Base-by-base conservation (phyloP, 345 rosid genomes). In the Eucalyptus globulus region DNA sequence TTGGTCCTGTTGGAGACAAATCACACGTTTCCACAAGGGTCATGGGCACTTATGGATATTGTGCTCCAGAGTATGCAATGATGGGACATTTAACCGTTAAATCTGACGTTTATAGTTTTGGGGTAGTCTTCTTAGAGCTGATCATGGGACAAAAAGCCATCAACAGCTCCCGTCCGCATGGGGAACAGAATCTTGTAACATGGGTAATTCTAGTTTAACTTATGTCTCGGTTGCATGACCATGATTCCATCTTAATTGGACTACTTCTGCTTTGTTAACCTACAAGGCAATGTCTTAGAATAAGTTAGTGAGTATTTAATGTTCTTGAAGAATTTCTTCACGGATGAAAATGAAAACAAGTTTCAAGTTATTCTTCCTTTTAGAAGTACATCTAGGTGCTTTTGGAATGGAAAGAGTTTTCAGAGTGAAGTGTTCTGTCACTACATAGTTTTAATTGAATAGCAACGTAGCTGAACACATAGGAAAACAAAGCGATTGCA, bases 21-120 rank as follows among this genome's bases (percentile, higher is more conserved):
- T 96, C 99, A n/a, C 99, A 96, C 89, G 99, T 97, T 91, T 95
- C 99, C 88, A 95, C 98, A 87, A 93, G 99, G 91, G 99, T 97
- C 86, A 96, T 95, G 98, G 98, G 98, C 26, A 96, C 99, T 40
- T 95, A 97, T 88, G 98, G 99, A 51, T 97, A 97, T 87, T 97
- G 99, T 92, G 99, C 99, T 89, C 98, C 97, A 4, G 99, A 97
- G 89, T 95, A 96, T 65, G 97, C 98, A 89, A 96, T 95, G 98
- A 97, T 96, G 2, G 99, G 99, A 76, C 99, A 97, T 67, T 92
- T 97, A 89, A 97, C 99, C 0, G 95, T 97, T 40, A 97, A 97
- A 90, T 97, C 99, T 60, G 98, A 97, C 40, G 98, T 97, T 8
- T 97, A 97, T 87, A 97, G 98, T 90, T 95, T 97, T 49, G 99